Conservation (phyloP, 2,329 filamentous ascomycete species). For the Ambrosiella beaveri region DNA sequence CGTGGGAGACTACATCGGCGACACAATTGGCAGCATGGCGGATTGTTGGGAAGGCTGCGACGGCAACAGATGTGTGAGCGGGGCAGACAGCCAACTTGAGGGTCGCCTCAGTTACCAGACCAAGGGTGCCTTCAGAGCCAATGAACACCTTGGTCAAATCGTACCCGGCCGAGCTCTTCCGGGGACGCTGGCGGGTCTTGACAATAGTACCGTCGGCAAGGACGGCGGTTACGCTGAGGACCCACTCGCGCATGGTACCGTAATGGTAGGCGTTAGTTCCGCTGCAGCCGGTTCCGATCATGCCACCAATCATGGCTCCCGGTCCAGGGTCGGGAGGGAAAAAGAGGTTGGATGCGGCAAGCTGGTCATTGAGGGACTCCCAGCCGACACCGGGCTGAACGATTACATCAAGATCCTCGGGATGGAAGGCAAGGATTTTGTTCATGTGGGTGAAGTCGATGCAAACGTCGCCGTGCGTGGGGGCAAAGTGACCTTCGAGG, state of each 20-base stretch:
- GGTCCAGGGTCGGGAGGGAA: constrained; percentile 86
- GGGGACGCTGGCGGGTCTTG: constrained; percentile 71
- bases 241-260: constrained; percentile 92
- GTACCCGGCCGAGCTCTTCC: constrained; percentile 83
- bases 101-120: constrained; percentile 78
- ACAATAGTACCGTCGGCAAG: constrained; percentile 79
- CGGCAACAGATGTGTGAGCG: constrained; percentile 62
- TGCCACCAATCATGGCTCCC: constrained; percentile 81
- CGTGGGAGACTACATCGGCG: constrained; percentile 58
- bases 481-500: constrained; percentile 74
- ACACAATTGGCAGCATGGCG: constrained; percentile 65
- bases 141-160: constrained; percentile 81
- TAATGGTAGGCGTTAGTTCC: constrained; percentile 87
- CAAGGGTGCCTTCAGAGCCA: constrained; percentile 80
- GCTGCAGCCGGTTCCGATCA: constrained; percentile 56
- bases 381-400: constrained; percentile 73
- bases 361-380: constrained; percentile 67
- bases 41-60: constrained; percentile 41
- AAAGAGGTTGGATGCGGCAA: constrained; percentile 60
- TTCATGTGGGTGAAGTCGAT: constrained; percentile 80
- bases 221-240: constrained; percentile 70
- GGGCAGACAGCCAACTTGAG: constrained; percentile 74
- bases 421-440: constrained; percentile 58
- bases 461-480: constrained; percentile 67
- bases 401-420: constrained; percentile 58